phyloP scores from a whole-genome alignment of 768 basidiomycete genomes.

The Sutorius australiensis region DNA sequence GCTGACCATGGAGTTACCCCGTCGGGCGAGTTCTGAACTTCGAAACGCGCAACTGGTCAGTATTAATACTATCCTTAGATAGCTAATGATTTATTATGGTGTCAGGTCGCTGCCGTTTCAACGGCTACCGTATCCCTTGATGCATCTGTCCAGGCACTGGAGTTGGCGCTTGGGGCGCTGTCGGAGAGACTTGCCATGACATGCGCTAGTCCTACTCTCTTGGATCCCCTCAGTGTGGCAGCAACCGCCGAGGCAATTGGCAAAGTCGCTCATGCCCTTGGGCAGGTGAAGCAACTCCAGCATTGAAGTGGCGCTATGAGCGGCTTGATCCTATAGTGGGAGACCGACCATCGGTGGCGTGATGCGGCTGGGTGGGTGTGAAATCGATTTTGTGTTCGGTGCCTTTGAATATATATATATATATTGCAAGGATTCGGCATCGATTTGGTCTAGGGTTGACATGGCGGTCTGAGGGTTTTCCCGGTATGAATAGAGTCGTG shows the following conservation, averaged over 20 bases:
- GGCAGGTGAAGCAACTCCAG: constrained; percentile 56
- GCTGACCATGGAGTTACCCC: constrained; percentile 22
- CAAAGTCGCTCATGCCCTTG: constrained; percentile 61
- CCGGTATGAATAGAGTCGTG: neutral
- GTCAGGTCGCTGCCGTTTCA: constrained; percentile 19
- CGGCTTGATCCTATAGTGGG: constrained; percentile 15
- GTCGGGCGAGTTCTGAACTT: constrained; percentile 11
- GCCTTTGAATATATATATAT: constrained; percentile 2
- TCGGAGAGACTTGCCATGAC: constrained; percentile 47
- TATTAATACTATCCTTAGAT: neutral
- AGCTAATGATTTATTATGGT: constrained; percentile 2
- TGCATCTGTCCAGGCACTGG: constrained; percentile 45
- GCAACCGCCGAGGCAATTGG: constrained; percentile 64
- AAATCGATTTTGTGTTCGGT: neutral
- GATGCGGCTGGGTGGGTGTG: constrained; percentile 6
- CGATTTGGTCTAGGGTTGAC: neutral
- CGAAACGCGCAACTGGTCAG: constrained; percentile 18
- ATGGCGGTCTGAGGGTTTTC: neutral
- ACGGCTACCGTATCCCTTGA: constrained; percentile 11
- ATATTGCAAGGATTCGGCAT: neutral
- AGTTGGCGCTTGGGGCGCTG: constrained; percentile 48
- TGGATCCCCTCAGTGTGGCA: constrained; percentile 51
- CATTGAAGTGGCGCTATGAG: constrained; percentile 26
- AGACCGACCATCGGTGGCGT: constrained; percentile 5
- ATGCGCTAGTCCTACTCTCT: constrained; percentile 33